These are phyloP conservation scores for Oemleria cerasiformis DNA, from an alignment of 306 rosid genomes.

Conservation along the genomic window DNA sequence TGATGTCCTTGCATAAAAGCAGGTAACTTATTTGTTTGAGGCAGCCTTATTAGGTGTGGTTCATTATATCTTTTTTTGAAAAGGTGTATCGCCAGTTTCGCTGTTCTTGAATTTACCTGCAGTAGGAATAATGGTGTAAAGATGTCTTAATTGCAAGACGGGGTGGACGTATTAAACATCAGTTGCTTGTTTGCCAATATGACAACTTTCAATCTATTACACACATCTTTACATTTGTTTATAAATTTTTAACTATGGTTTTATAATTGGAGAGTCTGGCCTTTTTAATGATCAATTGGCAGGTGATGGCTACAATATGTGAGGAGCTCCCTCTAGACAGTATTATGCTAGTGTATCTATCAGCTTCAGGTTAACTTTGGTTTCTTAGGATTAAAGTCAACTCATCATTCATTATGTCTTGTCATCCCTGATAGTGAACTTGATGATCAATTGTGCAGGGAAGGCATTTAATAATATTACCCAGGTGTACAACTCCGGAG, in stretches of 20 bases:
- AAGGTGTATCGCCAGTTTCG: not conserved
- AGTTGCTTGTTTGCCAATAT: not conserved
- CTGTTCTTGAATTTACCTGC: not conserved
- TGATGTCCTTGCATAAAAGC: not conserved
- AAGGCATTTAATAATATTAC: constrained; percentile 50
- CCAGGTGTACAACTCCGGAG: constrained; percentile 51
- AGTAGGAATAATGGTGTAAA: not conserved
- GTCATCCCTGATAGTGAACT: constrained; percentile 37
- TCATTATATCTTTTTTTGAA: not conserved
- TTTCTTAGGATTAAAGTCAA: constrained; percentile 24
- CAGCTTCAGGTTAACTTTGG: constrained; percentile 79
- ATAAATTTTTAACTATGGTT: not conserved
- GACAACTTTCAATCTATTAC: not conserved
- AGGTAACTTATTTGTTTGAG: not conserved
- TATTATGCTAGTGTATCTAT: constrained; percentile 73
- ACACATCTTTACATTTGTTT: not conserved
- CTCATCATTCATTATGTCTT: constrained; percentile 5
- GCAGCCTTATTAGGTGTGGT: not conserved
- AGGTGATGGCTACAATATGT: constrained; percentile 96
- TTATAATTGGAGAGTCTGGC: constrained; percentile 24
- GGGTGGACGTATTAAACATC: not conserved
- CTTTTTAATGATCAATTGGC: constrained; percentile 27
- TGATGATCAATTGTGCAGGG: constrained; percentile 55
- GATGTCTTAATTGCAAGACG: not conserved
- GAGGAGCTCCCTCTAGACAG: constrained; percentile 93